These are phyloP conservation scores for Aspergillus asperescens DNA, from an alignment of 495 filamentous ascomycete species.

Conservation along the genomic window DNA sequence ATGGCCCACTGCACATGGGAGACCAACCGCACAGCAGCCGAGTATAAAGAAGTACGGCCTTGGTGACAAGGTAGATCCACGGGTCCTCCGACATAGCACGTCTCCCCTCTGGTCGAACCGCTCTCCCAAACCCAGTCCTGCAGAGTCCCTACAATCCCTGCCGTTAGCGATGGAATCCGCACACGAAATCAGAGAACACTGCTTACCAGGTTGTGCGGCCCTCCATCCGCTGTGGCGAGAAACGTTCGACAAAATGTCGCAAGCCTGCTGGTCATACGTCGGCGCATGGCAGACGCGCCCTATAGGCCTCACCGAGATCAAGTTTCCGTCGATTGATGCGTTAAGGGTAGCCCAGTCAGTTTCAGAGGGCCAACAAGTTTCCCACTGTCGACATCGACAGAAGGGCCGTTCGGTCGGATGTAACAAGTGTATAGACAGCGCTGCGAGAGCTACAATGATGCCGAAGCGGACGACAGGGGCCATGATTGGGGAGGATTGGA, in stretches of 20 bases:
- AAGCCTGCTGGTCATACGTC: background rate
- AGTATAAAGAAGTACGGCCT: background rate
- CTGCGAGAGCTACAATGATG: too few species aligned
- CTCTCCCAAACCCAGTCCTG: background rate
- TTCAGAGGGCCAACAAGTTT: slow-evolving; percentile 11
- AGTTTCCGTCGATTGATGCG: slow-evolving; percentile 2
- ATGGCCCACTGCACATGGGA: slow-evolving; percentile 37
- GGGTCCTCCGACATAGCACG: background rate
- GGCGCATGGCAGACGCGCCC: slow-evolving; percentile 4
- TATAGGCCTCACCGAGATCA: background rate
- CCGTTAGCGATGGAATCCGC: too few species aligned
- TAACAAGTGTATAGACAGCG: too few species aligned
- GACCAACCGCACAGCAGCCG: background rate
- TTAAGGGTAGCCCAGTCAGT: slow-evolving; percentile 12
- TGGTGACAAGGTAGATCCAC: background rate
- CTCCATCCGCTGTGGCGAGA: background rate
- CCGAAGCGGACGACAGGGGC: too few species aligned
- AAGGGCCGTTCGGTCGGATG: too few species aligned
- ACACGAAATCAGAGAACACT: too few species aligned
- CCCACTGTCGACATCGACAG: slow-evolving; percentile 13
- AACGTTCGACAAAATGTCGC: background rate
- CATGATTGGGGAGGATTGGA: too few species aligned
- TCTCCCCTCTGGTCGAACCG: background rate
- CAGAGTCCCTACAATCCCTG: background rate
- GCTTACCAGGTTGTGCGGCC: background rate